These are phyloP conservation scores for Ambrosia artemisiifolia DNA, from an alignment of 129 eudicot species.

Conservation along the genomic window DNA sequence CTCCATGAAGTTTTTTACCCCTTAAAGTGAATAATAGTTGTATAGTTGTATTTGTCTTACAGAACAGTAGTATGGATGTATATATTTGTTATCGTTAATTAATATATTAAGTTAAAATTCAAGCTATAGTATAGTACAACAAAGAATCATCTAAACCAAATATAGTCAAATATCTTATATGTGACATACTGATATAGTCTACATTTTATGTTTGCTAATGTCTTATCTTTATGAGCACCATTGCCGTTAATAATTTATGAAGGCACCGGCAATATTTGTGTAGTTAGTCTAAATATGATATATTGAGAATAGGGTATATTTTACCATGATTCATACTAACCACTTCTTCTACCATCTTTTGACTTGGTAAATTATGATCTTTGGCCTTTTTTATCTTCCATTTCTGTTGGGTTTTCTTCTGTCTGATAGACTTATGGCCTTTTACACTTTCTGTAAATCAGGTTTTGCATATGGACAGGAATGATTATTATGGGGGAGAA, in stretches of 20 bases:
- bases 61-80: not conserved
- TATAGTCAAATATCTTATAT: not conserved
- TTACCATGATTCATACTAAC: too few relatives aligned
- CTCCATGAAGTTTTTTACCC: not conserved
- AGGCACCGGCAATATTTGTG: not conserved
- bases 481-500: conserved; percentile 98
- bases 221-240: not conserved
- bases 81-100: not conserved
- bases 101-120: not conserved
- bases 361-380: too few relatives aligned
- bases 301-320: not conserved
- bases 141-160: not conserved
- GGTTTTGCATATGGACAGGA: conserved; percentile 98
- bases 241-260: not conserved
- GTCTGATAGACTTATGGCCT: not conserved
- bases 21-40: not conserved
- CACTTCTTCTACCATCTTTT: too few relatives aligned
- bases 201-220: not conserved
- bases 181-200: not conserved
- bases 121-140: not conserved
- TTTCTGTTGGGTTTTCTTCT: too few relatives aligned
- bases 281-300: not conserved
- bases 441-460: conserved; percentile 26
- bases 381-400: too few relatives aligned
- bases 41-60: not conserved